Evolutionary conservation across 2,329 filamentous ascomycete genomes (phyloP), one percentile per base, ranked within the genome.

Genomic region (Xylariales sp.): DNA sequence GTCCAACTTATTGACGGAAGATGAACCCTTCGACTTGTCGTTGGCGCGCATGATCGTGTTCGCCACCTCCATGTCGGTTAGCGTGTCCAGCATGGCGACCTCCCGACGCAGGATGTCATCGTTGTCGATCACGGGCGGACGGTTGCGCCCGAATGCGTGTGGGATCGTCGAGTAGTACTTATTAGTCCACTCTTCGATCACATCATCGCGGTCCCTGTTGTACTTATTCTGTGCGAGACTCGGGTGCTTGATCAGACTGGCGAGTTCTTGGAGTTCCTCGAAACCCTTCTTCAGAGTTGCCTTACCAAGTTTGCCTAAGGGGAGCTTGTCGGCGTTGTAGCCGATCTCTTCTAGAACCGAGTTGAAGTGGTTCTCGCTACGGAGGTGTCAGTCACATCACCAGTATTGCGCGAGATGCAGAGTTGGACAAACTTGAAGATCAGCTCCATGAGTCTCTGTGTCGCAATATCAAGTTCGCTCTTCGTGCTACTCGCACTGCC

Each of bases 61-160:
- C 1, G 86, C 81, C 38, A 86, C 82, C 62, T 88, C 88, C 85
- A 93, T 90, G 56, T 91, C 86, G 2, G 80, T 84, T 57, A 94
- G 65, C 38, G 80, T 84, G 54, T 91, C 86, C 1, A 93, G 73
- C 45, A 91, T 71, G 21, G 86, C 83, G 41, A 90, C 74, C 60
- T 93, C 87, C 46, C 66, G 73, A 63, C 88, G 87, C 50, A 93
- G 72, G 46, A 73, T 63, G 2, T 52, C 52, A 19, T 75, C 59
- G 19, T 65, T 67, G 32, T 60, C 56, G 51, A 93, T 84, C 49
- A 88, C 55, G 0, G 85, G 84, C 0, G 86, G 86, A 0, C 82
- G 73, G 32, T 77, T 76, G 19, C 86, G 81, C 6, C 87, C 86
- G 59, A 93, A 90, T 6, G 71, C 77, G 55, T 93, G 88, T 0